phyloP scores from a whole-genome alignment of 768 basidiomycete genomes.

The Pleurotus ostreatus region DNA sequence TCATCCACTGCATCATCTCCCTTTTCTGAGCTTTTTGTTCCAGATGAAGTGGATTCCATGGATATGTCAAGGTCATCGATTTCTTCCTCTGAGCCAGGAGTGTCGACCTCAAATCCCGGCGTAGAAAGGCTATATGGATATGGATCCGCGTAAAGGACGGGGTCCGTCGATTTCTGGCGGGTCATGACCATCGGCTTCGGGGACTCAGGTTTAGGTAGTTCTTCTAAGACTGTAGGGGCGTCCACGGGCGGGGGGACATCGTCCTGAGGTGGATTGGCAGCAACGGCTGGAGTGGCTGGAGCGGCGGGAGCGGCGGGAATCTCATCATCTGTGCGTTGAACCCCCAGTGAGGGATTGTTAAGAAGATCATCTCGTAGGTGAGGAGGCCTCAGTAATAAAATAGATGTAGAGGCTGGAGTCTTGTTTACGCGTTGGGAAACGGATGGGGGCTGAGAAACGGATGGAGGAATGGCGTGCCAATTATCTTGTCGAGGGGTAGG shows the following conservation, averaged over 20 bases:
- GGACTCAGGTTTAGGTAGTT: neutral
- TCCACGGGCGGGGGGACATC: neutral
- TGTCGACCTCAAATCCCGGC: conserved; percentile 21
- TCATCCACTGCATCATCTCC: conserved; percentile 11
- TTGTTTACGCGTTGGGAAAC: too few species aligned
- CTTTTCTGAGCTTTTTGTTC: conserved; percentile 20
- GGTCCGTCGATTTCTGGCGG: conserved; percentile 19
- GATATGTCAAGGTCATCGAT: conserved; percentile 13
- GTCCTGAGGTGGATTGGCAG: neutral
- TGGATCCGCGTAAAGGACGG: conserved; percentile 34
- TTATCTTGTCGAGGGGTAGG: too few species aligned
- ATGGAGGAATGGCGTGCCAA: too few species aligned
- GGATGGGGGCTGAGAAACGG: too few species aligned
- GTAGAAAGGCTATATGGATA: conserved; percentile 48
- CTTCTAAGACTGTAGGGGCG: neutral
- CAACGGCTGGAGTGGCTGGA: neutral
- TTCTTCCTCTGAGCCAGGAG: conserved; percentile 3
- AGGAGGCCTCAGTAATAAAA: too few species aligned
- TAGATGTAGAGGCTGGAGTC: too few species aligned
- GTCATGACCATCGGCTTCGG: neutral
- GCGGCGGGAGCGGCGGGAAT: too few species aligned
- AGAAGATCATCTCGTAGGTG: too few species aligned
- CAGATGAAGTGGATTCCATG: conserved; percentile 23
- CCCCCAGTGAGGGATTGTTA: too few species aligned
- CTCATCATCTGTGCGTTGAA: too few species aligned